Base-by-base conservation (phyloP, 2,329 filamentous ascomycete species). In the Phyllosticta citribraziliensis region DNA sequence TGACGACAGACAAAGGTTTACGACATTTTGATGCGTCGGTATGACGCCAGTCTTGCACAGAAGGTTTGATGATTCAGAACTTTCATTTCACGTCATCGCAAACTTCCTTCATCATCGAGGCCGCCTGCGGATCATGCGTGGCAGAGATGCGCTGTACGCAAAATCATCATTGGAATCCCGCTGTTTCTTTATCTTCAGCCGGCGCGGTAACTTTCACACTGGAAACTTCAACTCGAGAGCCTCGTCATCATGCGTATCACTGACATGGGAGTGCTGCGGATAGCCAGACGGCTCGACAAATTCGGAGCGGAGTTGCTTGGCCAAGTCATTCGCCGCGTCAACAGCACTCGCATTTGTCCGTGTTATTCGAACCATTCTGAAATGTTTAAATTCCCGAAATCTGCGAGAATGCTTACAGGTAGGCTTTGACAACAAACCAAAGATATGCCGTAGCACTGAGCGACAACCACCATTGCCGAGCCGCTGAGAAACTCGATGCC, bases 101-200 rank as follows among this genome's bases (percentile, higher is more conserved):
- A 27, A 27, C 25, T 27, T 8, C 25, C 5, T 27, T 27, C 9
- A 8, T 8, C 25, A 27, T 27, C 25, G 25, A 27, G 5, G 9
- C 25, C 5, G 25, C 35, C 17, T 17, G n/a, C 5, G 14, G 12
- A 17, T 47, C 17, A 12, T 47, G 14, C 35, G 1, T 47, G 35
- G 35, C 5, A 47, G 3, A 47, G 35, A 14, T 6, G 35, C 35
- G 14, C 35, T 14, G 12, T 47, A 47, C 12, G 14, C 53, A 14
- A 74, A 74, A 55, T 70, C 20, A 56, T 71, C 72, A 1, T 70
- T 67, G 0, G 70, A 69, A 62, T 74, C 71, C 33, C 70, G 72
- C 63, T 70, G 70, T 19, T 66, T 59, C 67, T 73, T 73, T 61
- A 74, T 52, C 50, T 70, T 67, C 52, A 65, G 64, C 10, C 73